phyloP scores from a whole-genome alignment of 805 yeast species.

The Hanseniaspora clermontiae region DNA sequence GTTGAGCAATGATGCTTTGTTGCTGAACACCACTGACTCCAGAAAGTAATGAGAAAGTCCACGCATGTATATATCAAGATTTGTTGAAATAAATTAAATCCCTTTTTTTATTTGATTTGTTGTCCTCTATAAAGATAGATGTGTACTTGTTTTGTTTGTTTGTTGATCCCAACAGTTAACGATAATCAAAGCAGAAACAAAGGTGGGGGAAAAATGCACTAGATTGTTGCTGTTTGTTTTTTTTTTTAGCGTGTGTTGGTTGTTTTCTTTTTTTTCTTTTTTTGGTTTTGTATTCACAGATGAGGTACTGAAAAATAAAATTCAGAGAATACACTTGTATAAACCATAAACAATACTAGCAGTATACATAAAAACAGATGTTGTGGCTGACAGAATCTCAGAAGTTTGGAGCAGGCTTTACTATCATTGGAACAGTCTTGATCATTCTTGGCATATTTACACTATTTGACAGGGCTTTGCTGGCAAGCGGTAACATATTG shows the following conservation, averaged over 20 bases:
- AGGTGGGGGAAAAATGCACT: too few relatives aligned
- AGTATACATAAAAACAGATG: constrained; percentile 16
- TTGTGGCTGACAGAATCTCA: constrained; percentile 69
- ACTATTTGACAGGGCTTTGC: constrained; percentile 74
- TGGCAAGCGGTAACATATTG: constrained; percentile 77
- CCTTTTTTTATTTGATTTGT: too few relatives aligned
- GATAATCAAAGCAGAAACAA: too few relatives aligned
- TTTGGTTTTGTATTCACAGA: constrained; percentile 19
- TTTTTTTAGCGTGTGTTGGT: background rate
- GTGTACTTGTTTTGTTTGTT: too few relatives aligned
- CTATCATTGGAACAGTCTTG: constrained; percentile 67
- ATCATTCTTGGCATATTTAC: constrained; percentile 73
- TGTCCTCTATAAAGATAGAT: too few relatives aligned
- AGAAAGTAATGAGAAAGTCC: constrained; percentile 29
- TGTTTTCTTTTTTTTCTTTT: background rate
- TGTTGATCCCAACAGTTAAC: too few relatives aligned
- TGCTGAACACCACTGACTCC: constrained; percentile 77
- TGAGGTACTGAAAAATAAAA: background rate
- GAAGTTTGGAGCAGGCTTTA: constrained; percentile 85
- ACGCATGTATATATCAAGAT: background rate
- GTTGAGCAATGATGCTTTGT: constrained; percentile 80
- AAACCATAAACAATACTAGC: too few relatives aligned
- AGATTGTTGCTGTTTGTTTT: background rate
- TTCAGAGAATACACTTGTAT: too few relatives aligned
- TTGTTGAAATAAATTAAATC: background rate